These are phyloP conservation scores for Fusarium lateritium DNA, from an alignment of 2,329 filamentous ascomycete genomes.

Conservation along the genomic window DNA sequence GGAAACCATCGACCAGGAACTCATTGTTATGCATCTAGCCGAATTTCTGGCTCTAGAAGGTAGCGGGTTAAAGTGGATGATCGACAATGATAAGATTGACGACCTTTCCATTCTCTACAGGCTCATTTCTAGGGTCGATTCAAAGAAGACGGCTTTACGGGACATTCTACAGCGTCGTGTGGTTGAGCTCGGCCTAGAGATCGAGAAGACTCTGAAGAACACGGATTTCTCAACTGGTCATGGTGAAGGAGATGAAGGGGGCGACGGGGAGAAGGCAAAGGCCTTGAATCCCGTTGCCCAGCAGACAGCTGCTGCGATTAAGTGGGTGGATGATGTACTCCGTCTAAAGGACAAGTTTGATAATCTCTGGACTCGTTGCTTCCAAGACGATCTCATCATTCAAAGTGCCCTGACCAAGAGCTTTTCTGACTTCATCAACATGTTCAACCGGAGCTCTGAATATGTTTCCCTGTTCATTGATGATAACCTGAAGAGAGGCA, in stretches of 20 bases:
- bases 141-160: constrained; percentile 78
- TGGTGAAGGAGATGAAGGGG: constrained; percentile 63
- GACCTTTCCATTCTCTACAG: constrained; percentile 87
- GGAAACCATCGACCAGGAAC: constrained; percentile 82
- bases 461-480: constrained; percentile 98
- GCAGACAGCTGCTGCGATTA: constrained; percentile 88
- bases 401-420: constrained; percentile 88
- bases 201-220: constrained; percentile 78
- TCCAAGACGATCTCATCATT: constrained; percentile 80
- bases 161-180: constrained; percentile 81
- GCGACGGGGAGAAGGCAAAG: constrained; percentile 57
- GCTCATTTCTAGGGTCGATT: constrained; percentile 83
- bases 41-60: constrained; percentile 88
- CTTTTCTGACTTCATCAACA: constrained; percentile 93
- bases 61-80: constrained; percentile 89
- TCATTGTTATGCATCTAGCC: constrained; percentile 82
- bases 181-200: constrained; percentile 83
- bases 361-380: constrained; percentile 79
- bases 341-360: constrained; percentile 92
- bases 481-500: constrained; percentile 93
- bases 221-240: constrained; percentile 65
- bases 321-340: constrained; percentile 95
- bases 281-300: constrained; percentile 72
- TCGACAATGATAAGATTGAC: constrained; percentile 86
- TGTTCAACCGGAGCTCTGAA: constrained; percentile 87